These are phyloP conservation scores for Thelonectria blattea DNA, from an alignment of 2,329 filamentous ascomycete species.

Conservation along the genomic window DNA sequence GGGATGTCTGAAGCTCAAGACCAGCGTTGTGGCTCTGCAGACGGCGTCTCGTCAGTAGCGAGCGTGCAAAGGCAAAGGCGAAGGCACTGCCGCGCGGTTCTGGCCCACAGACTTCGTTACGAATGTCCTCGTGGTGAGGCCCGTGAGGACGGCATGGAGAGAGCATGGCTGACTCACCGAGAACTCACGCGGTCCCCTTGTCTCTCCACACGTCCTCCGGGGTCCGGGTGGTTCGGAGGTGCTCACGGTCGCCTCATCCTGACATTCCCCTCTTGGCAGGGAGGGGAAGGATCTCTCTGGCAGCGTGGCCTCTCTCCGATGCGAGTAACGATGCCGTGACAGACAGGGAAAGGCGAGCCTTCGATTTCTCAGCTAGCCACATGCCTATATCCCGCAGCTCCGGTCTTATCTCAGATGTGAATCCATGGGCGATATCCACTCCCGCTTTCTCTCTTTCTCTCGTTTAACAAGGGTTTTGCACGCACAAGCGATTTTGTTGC, in stretches of 20 bases:
- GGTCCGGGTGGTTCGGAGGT: conserved; percentile 10
- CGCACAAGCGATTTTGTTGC: background rate
- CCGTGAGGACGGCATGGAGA: background rate
- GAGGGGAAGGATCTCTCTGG: background rate
- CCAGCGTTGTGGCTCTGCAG: background rate
- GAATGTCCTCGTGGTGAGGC: background rate
- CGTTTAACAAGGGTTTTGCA: conserved; percentile 11
- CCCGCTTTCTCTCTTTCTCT: background rate
- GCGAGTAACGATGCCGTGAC: conserved; percentile 5
- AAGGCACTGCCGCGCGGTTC: conserved; percentile 10
- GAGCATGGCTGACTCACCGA: conserved; percentile 16
- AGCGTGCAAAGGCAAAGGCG: too few species aligned
- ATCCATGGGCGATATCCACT: background rate
- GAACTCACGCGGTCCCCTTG: conserved; percentile 11
- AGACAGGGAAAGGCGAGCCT: conserved; percentile 3
- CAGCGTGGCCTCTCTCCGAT: background rate
- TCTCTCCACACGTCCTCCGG: conserved; percentile 4
- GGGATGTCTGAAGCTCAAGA: background rate
- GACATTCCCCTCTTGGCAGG: background rate
- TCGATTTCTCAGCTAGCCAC: conserved; percentile 6
- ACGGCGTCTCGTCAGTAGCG: background rate
- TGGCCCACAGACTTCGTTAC: conserved; percentile 12
- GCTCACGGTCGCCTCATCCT: background rate
- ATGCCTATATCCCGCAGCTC: background rate
- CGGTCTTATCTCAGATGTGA: conserved; percentile 19